Base-by-base conservation (phyloP, 1,284 basidiomycete species). In the Ceratobasidium sp. region DNA sequence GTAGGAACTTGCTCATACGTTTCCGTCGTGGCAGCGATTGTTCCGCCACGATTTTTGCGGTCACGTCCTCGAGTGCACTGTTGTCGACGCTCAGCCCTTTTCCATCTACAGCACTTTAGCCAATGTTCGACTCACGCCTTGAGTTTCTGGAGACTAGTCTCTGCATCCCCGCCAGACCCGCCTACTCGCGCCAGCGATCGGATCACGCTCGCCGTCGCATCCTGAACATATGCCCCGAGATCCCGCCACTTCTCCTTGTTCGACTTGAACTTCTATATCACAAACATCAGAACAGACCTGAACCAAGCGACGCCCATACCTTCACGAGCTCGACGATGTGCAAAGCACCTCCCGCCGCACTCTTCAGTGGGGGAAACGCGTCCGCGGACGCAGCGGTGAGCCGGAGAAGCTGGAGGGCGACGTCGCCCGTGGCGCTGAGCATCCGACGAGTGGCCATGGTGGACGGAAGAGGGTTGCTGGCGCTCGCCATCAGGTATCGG, bases 361-460 rank as follows among this genome's bases (percentile, higher is more conserved):
- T 66, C 40, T 66, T 42, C 6, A 66, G 40, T 18, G 63, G 63
- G 20, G 63, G 39, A 66, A 66, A n/a, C 4, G 33, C 63, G 44
- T 66, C 63, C 5, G 63, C 33, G 15, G 39, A 66, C 9, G 33
- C 40, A 44, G 63, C 33, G 6, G 40, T 44, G 40, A 18, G 20
- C 13, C 20, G 33, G 15, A 66, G 63, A n/a, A 66, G 33, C 12
- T 44, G 33, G 6, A 66, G 20, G n/a, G 63, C 63, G 40, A 42
- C 26, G 44, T 66, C 40, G 18, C 40, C 39, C 5, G 63, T 20
- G 13, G 44, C 20, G 12, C 40, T 44, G 20, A 44, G 15, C 39
- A 44, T 12, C 33, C 63, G 63, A 4, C 63, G 63, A 26, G 63
- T 40, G 20, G 63, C 7, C 63, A 66, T 66, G 39, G 63, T 66